A percentile compares a stretch with the other conserved stretches of the same genome.
Conservation (phyloP, 1,284 basidiomycete species). For the Omphalotus olearius region DNA sequence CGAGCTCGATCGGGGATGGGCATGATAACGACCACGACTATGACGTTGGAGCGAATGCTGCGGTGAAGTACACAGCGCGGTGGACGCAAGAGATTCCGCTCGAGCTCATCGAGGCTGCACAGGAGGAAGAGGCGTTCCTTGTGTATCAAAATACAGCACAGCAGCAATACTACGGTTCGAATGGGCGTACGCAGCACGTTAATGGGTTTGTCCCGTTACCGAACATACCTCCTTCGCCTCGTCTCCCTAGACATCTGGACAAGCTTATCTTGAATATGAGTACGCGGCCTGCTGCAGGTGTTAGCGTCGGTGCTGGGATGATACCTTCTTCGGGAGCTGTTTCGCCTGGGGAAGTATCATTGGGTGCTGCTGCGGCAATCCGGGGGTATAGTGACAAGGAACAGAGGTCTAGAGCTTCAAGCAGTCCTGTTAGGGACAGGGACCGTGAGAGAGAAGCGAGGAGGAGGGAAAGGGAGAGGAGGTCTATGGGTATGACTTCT, state of each 20-base stretch:
- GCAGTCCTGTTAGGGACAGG: slow-evolving; percentile 13
- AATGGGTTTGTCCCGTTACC: slow-evolving; percentile 55
- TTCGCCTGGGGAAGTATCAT: not conserved
- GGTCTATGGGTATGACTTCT: slow-evolving; percentile 13
- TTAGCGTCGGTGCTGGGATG: slow-evolving; percentile 15
- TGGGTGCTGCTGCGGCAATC: not conserved
- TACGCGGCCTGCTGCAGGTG: slow-evolving; percentile 26
- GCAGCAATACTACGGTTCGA: slow-evolving; percentile 22
- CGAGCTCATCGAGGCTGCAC: slow-evolving; percentile 74
- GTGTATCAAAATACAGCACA: slow-evolving; percentile 38
- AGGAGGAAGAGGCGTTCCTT: slow-evolving; percentile 78
- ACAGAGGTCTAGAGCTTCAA: slow-evolving; percentile 26
- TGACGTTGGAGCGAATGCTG: not conserved
- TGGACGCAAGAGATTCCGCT: slow-evolving; percentile 80
- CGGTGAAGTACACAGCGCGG: slow-evolving; percentile 13
- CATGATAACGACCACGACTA: slow-evolving; percentile 23
- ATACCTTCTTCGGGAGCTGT: slow-evolving; percentile 1
- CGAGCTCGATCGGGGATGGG: slow-evolving; percentile 31
- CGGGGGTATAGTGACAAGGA: not conserved
- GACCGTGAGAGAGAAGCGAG: slow-evolving; percentile 13
- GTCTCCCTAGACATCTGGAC: slow-evolving; percentile 87
- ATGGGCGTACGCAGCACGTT: slow-evolving; percentile 17
- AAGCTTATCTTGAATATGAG: slow-evolving; percentile 82
- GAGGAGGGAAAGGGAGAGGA: slow-evolving; percentile 15
- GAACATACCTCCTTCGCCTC: slow-evolving; percentile 81